phyloP scores from a whole-genome alignment of 2,329 filamentous ascomycete genomes.

The Penicillium vulpinum region DNA sequence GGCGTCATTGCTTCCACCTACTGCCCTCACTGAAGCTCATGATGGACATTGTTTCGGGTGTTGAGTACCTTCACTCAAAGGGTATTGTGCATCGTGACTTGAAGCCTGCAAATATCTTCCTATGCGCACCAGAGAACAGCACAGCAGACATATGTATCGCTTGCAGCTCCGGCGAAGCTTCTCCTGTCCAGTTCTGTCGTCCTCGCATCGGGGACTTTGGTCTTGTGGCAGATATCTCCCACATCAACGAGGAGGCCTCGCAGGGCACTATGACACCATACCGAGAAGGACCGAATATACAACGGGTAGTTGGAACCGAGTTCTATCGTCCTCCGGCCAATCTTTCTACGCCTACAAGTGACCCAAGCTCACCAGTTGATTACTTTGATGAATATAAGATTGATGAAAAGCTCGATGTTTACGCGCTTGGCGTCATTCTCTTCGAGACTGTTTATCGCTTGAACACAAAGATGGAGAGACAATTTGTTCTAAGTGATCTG shows the following conservation, averaged over 20 bases:
- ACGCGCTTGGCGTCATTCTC: conserved; percentile 61
- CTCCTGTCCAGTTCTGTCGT: conserved; percentile 47
- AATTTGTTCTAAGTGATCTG: conserved; percentile 44
- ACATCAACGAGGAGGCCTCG: conserved; percentile 35
- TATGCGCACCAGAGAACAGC: conserved; percentile 54
- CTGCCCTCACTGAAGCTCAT: conserved; percentile 58
- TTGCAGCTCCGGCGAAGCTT: conserved; percentile 40
- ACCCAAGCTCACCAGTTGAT: neutral
- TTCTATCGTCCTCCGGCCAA: conserved; percentile 58
- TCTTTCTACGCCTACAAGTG: conserved; percentile 6
- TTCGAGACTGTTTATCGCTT: conserved; percentile 63
- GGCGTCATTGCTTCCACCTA: conserved; percentile 63
- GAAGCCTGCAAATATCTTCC: conserved; percentile 68
- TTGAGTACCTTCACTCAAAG: conserved; percentile 64
- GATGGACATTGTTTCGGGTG: conserved; percentile 60
- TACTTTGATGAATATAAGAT: conserved; percentile 29
- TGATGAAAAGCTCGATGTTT: conserved; percentile 61
- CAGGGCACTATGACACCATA: conserved; percentile 22
- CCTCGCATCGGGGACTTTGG: conserved; percentile 70
- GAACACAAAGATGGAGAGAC: conserved; percentile 51
- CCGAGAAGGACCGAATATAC: conserved; percentile 23
- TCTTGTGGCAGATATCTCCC: conserved; percentile 58
- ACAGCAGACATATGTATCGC: conserved; percentile 48
- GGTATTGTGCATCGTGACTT: conserved; percentile 66
- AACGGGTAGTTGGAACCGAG: conserved; percentile 59